phyloP scores from a whole-genome alignment of 805 yeast species.

The Candida caryicola region DNA sequence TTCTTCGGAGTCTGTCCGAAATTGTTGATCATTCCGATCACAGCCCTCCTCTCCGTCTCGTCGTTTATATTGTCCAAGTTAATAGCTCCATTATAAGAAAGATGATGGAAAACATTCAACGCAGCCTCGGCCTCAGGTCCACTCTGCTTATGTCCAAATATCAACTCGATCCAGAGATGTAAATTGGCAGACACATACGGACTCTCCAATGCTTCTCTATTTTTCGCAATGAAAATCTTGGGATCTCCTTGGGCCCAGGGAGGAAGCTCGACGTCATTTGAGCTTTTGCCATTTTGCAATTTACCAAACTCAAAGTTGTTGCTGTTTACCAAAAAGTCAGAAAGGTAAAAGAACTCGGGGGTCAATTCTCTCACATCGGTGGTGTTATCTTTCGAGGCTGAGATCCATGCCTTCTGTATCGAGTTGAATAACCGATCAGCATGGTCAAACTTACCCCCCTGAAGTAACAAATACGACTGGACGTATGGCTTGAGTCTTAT shows the following conservation, averaged over 20 bases:
- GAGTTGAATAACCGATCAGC: slow-evolving; percentile 81
- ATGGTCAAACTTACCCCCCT: slow-evolving; percentile 87
- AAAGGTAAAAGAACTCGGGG: slow-evolving; percentile 82
- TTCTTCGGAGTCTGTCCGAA: slow-evolving; percentile 89
- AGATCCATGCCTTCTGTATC: slow-evolving; percentile 72
- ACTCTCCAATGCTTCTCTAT: slow-evolving; percentile 82
- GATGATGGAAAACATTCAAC: slow-evolving; percentile 76
- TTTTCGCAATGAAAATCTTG: slow-evolving; percentile 64
- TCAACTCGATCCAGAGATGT: slow-evolving; percentile 81
- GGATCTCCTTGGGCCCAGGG: slow-evolving; percentile 85
- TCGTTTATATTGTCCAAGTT: slow-evolving; percentile 72
- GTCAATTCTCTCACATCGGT: slow-evolving; percentile 86
- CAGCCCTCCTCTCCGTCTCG: slow-evolving; percentile 69
- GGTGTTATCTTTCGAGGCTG: slow-evolving; percentile 75
- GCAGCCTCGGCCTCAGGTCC: slow-evolving; percentile 67
- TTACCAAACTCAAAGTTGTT: slow-evolving; percentile 70
- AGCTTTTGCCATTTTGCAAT: slow-evolving; percentile 58
- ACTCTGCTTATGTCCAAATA: slow-evolving; percentile 77
- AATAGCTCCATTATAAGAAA: slow-evolving; percentile 82
- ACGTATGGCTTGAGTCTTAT: slow-evolving; percentile 79
- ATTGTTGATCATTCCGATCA: slow-evolving; percentile 82
- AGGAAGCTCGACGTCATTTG: slow-evolving; percentile 68
- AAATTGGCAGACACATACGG: slow-evolving; percentile 73
- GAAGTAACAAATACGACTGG: slow-evolving; percentile 71
- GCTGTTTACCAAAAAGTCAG: slow-evolving; percentile 69